Percentiles rank a stretch among this genome's conserved stretches.
These are phyloP conservation scores for Saccharomycopsis fibuligera DNA, from an alignment of 805 yeast genomes.

Conservation along the genomic window DNA sequence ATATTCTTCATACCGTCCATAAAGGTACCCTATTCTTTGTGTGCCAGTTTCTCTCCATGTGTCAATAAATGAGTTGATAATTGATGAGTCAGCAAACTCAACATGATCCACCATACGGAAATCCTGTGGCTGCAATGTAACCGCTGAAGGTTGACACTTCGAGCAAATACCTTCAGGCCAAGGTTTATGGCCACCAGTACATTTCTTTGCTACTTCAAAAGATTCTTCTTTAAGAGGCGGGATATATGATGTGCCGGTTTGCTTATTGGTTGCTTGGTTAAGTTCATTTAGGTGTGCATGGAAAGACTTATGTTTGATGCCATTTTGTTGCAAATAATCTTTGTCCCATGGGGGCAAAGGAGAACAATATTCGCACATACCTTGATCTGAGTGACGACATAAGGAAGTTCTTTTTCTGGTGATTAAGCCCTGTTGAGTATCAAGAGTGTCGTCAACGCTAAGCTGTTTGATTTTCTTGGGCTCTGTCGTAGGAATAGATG, in stretches of 20 bases:
- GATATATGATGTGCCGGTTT: slow-evolving; percentile 57
- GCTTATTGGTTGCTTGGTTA: slow-evolving; percentile 60
- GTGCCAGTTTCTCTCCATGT: slow-evolving; percentile 85
- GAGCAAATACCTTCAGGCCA: slow-evolving; percentile 96
- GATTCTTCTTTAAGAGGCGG: slow-evolving; percentile 72
- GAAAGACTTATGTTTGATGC: slow-evolving; percentile 82
- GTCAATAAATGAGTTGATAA: slow-evolving; percentile 80
- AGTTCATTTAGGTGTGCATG: slow-evolving; percentile 75
- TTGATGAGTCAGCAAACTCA: slow-evolving; percentile 69
- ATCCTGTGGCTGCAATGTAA: slow-evolving; percentile 81
- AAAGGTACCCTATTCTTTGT: slow-evolving; percentile 80
- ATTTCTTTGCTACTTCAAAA: slow-evolving; percentile 52
- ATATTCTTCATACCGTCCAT: slow-evolving; percentile 75
- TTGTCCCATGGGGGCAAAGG: slow-evolving; percentile 95
- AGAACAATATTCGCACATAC: slow-evolving; percentile 97
- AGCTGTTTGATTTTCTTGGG: slow-evolving; percentile 42
- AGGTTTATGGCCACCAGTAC: slow-evolving; percentile 79
- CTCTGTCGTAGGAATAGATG: slow-evolving; percentile 10
- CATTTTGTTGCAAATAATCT: slow-evolving; percentile 63
- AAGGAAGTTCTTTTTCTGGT: slow-evolving; percentile 51
- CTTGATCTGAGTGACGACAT: slow-evolving; percentile 86
- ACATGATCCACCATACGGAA: slow-evolving; percentile 98
- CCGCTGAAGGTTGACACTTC: slow-evolving; percentile 94
- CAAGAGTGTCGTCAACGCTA: slow-evolving; percentile 60
- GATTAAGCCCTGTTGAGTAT: slow-evolving; percentile 66